phyloP scores from a whole-genome alignment of 306 rosid species.

The Pachyrhizus erosus region DNA sequence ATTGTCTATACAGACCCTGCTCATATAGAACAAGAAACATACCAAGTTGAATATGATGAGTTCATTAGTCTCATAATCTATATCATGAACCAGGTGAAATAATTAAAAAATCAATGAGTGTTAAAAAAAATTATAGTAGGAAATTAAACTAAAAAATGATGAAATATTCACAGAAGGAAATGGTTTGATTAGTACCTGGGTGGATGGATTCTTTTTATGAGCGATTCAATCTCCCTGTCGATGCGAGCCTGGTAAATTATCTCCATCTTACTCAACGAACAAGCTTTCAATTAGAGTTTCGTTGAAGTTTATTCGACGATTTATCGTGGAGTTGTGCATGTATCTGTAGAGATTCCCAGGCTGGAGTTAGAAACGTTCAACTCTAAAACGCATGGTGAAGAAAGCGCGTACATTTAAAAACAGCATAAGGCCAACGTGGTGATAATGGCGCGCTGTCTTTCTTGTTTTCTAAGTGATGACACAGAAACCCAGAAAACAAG shows the following conservation, averaged over 20 bases:
- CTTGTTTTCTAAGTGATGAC: slow-evolving; percentile 36
- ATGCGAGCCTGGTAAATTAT: slow-evolving; percentile 53
- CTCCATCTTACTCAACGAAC: slow-evolving; percentile 45
- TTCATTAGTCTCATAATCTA: background rate
- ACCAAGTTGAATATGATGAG: background rate
- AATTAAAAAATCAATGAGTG: background rate
- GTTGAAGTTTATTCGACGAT: background rate
- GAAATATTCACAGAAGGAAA: background rate
- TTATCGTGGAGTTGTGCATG: slow-evolving; percentile 7
- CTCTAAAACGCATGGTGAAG: background rate
- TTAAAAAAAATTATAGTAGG: background rate
- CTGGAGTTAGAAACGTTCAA: slow-evolving; percentile 25
- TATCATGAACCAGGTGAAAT: background rate
- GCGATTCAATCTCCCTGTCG: slow-evolving; percentile 61
- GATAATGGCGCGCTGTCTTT: slow-evolving; percentile 33
- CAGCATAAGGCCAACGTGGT: slow-evolving; percentile 20
- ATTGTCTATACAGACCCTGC: slow-evolving; percentile 77
- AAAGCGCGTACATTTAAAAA: slow-evolving; percentile 20
- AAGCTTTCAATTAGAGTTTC: slow-evolving; percentile 12
- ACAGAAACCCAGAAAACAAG: background rate
- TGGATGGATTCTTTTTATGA: slow-evolving; percentile 74
- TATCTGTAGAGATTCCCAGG: background rate
- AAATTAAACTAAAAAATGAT: background rate
- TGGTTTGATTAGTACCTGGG: slow-evolving; percentile 57
- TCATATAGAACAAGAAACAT: background rate